A percentile compares a stretch with the other conserved stretches of the same genome.
phyloP scores from a whole-genome alignment of 1,139 yeast species.

The Suhomyces ambrosiae region DNA sequence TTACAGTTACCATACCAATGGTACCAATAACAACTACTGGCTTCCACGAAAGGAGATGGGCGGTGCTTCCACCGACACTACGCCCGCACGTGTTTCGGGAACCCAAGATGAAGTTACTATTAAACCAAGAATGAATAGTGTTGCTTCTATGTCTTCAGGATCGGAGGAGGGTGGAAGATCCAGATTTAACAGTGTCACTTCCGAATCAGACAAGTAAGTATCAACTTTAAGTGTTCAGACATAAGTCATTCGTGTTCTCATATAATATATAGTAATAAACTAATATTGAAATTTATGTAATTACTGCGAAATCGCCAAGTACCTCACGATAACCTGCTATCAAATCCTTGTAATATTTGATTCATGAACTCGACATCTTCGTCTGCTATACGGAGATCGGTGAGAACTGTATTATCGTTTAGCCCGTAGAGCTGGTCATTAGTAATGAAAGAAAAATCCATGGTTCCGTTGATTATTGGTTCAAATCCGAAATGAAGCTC shows the following conservation, averaged over 20 bases:
- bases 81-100: conserved; percentile 3
- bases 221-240: too few species aligned
- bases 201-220: conserved; percentile 7
- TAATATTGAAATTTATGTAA: not conserved
- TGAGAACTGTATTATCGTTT: not conserved
- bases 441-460: not conserved
- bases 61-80: conserved; percentile 2
- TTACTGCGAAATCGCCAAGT: not conserved
- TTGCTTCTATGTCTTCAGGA: conserved; percentile 20
- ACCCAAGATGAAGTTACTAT: conserved; percentile 5
- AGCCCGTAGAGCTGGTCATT: not conserved
- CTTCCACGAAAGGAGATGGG: conserved; percentile 25
- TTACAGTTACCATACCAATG: conserved; percentile 39
- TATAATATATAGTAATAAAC: not conserved
- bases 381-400: conserved; percentile 15
- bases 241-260: too few species aligned
- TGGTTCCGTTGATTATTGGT: not conserved
- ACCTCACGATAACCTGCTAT: not conserved
- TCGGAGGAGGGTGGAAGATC: conserved; percentile 17
- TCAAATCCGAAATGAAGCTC: not conserved
- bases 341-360: conserved; percentile 16
- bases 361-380: conserved; percentile 23
- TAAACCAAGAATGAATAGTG: conserved; percentile 26
- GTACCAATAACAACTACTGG: conserved; percentile 47
- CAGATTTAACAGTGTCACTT: conserved; percentile 20